These are phyloP conservation scores for Globisporangium nodosum DNA, from an alignment of 352 stramenopile genomes.

Conservation along the genomic window DNA sequence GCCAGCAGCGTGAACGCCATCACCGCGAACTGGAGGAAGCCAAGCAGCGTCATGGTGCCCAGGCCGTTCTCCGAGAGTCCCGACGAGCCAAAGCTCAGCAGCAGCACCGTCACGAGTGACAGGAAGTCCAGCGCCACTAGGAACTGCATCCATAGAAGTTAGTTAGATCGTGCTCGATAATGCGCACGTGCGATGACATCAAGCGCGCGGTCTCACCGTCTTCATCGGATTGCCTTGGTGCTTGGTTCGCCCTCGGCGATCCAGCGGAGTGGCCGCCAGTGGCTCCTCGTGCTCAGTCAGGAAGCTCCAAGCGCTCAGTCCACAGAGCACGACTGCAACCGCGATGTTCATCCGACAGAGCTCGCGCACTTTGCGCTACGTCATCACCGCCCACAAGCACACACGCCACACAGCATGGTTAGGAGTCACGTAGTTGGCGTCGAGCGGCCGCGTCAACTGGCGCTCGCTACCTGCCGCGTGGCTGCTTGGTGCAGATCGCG, in stretches of 20 bases:
- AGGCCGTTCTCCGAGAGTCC: constrained; percentile 27
- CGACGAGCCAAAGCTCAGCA: constrained; percentile 28
- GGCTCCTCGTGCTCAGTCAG: not conserved
- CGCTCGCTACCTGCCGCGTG: constrained; percentile 24
- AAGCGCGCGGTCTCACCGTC: not conserved
- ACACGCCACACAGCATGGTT: not conserved
- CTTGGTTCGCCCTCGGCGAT: not conserved
- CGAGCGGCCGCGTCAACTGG: not conserved
- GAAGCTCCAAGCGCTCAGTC: constrained; percentile 29
- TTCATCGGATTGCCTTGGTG: not conserved
- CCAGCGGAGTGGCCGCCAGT: not conserved
- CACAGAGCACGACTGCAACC: constrained; percentile 27
- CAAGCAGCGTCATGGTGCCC: constrained; percentile 32
- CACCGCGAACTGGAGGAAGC: constrained; percentile 27
- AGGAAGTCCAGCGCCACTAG: constrained; percentile 39
- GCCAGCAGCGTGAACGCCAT: constrained; percentile 33
- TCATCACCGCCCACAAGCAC: not conserved
- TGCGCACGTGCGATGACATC: not conserved
- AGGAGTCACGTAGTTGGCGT: not conserved
- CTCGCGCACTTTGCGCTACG: constrained; percentile 31
- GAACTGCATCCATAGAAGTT: constrained; percentile 22
- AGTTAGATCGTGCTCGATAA: not conserved
- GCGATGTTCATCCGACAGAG: constrained; percentile 29
- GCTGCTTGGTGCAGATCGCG: constrained; percentile 24
- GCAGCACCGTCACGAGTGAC: constrained; percentile 32